Base-by-base conservation (phyloP, 306 rosid genomes). In the Quercus gilva region DNA sequence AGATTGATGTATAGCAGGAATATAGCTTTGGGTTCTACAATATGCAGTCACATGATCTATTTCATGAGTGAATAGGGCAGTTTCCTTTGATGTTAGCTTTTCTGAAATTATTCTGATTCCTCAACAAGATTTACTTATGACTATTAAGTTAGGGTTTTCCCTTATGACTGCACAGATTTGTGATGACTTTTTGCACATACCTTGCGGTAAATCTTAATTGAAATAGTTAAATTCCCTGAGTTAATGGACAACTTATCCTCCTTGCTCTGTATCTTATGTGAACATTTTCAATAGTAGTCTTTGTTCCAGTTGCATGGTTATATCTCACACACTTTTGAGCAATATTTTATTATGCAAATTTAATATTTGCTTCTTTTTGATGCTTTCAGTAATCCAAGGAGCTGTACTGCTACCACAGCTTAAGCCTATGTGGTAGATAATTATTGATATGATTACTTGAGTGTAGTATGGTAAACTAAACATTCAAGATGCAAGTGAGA, bases 381-480 rank as follows among this genome's bases (percentile, higher is more conserved):
- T 78, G 71, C 69, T 74, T 71, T 25, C 82, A 93, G 99, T 92
- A 49, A 69, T 25, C 74, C 86, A 83, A 72, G 99, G 98, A 41
- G 99, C 98, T 33, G 81, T 76, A 1, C 78, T 87, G 37, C 87
- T 95, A 73, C 89, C 45, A 8, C 45, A 37, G 45, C 45, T 37
- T 37, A 7, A 37, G 45, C 11, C 8, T 35, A 35, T 35, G 41
- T 35, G 41, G 10, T 37, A 37, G 45, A 37, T 37, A 37, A 37
- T 37, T 37, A 37, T 37, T 37, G 45, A 37, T 37, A 25, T 60
- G 68, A 5, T 60, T 60, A 60, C 68, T 11, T 60, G 68, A 60
- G 68, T 23, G 33, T 60, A 25, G 13, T 60, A 60, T 60, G 7
- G 31, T 15, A 11, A 26, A 26, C 2, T 25, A 60, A 60, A 60